phyloP scores from a whole-genome alignment of 345 rosid species.

The sweet orange (Citrus sinensis) region DVS_A1.0 CM039167.1:8493501-8494000 shows the following conservation, averaged over 20 bases:
- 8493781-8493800: neutral
- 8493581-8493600: slow-evolving; percentile 77
- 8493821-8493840: neutral
- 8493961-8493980: slow-evolving; percentile 74
- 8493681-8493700: slow-evolving; percentile 61
- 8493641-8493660: slow-evolving; percentile 76
- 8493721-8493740: slow-evolving; percentile 78
- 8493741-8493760: slow-evolving; percentile 52
- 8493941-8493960: slow-evolving; percentile 68
- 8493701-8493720: slow-evolving; percentile 73
- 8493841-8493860: neutral
- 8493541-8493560: slow-evolving; percentile 86
- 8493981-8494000: slow-evolving; percentile 91
- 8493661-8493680: slow-evolving; percentile 56
- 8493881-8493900: slow-evolving; percentile 80
- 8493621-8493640: slow-evolving; percentile 60
- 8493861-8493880: slow-evolving; percentile 46
- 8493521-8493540: slow-evolving; percentile 70
- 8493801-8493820: neutral
- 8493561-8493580: slow-evolving; percentile 87
- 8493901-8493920: slow-evolving; percentile 82
- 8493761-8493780: slow-evolving; percentile 56
- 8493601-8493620: slow-evolving; percentile 60
- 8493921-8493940: slow-evolving; percentile 72
- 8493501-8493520: slow-evolving; percentile 33